These are phyloP conservation scores for Debaryomyces fabryi DNA, from an alignment of 1,139 yeast genomes.

Conservation along the genomic window DNA sequence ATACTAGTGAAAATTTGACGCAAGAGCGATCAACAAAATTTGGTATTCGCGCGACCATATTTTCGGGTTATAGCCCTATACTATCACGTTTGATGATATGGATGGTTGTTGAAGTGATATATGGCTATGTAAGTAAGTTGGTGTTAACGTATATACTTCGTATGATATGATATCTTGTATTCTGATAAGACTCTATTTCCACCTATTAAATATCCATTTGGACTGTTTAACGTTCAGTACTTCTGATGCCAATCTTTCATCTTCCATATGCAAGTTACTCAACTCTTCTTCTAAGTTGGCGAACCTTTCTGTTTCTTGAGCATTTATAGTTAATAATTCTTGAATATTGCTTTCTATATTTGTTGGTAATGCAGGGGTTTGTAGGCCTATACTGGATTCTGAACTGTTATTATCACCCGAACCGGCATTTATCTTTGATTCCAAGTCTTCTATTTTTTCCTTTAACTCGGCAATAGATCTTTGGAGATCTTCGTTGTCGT, in stretches of 20 bases:
- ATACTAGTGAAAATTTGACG: conserved; percentile 7
- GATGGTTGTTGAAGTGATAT: too few species aligned
- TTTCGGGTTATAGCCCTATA: conserved; percentile 15
- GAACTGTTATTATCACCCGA: conserved; percentile 11
- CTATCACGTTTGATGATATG: too few species aligned
- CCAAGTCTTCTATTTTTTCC: conserved; percentile 55
- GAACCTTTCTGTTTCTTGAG: conserved; percentile 60
- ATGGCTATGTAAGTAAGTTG: neutral
- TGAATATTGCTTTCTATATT: conserved; percentile 51
- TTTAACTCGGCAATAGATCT: conserved; percentile 65
- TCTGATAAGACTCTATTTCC: conserved; percentile 19
- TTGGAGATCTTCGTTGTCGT: conserved; percentile 68
- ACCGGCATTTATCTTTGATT: conserved; percentile 34
- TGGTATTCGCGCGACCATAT: conserved; percentile 1
- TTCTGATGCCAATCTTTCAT: conserved; percentile 31
- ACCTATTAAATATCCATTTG: conserved; percentile 36
- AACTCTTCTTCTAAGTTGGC: conserved; percentile 55
- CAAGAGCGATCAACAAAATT: neutral
- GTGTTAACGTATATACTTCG: neutral
- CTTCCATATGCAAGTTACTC: conserved; percentile 29
- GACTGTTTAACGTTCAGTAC: conserved; percentile 25
- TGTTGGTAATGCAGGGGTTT: conserved; percentile 37
- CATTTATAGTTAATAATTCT: conserved; percentile 50
- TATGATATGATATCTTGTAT: neutral
- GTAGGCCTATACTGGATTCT: conserved; percentile 5